Conservation (phyloP, 139 green algal genomes). For the Helicosporidium sp. region DNA sequence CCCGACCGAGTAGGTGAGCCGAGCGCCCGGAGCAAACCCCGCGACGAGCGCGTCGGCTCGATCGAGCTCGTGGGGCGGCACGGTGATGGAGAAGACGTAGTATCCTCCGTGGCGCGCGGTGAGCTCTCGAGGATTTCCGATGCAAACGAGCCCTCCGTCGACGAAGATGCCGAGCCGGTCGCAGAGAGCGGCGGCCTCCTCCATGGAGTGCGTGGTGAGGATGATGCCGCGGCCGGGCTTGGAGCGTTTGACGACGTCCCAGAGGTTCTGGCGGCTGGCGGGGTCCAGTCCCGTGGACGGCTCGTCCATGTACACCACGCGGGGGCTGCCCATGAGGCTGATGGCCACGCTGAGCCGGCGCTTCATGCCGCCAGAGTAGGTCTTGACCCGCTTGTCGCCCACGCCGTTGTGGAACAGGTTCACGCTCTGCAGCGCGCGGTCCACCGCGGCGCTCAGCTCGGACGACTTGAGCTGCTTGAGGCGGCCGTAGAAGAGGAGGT, state of each 20-base stretch:
- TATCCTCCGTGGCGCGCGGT: conserved; percentile 56
- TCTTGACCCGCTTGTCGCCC: conserved; percentile 15
- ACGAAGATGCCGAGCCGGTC: conserved; percentile 88
- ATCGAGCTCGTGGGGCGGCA: conserved; percentile 16
- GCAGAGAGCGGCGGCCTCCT: conserved; percentile 83
- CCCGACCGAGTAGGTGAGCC: conserved; percentile 30
- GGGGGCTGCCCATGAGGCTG: conserved; percentile 48
- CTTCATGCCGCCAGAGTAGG: conserved; percentile 71
- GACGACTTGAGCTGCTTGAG: conserved; percentile 39
- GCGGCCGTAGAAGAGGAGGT: conserved; percentile 69
- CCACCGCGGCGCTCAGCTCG: conserved; percentile 7
- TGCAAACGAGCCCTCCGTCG: conserved; percentile 59
- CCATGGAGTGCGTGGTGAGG: conserved; percentile 91
- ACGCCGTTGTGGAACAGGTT: conserved; percentile 17
- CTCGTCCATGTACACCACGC: conserved; percentile 31
- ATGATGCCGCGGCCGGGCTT: conserved; percentile 56
- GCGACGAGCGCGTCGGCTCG: background rate
- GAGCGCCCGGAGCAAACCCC: background rate
- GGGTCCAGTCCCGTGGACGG: conserved; percentile 54
- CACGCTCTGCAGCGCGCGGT: conserved; percentile 18
- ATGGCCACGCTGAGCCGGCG: conserved; percentile 65
- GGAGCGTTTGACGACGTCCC: conserved; percentile 63
- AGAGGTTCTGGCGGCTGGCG: conserved; percentile 67
- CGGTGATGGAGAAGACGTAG: conserved; percentile 59
- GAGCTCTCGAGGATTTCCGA: conserved; percentile 73